Percentiles rank a stretch among this genome's conserved stretches.
These are phyloP conservation scores for Vitis vinifera DNA, from an alignment of 164 flowering plant species.

Conservation along the genomic window DNA sequence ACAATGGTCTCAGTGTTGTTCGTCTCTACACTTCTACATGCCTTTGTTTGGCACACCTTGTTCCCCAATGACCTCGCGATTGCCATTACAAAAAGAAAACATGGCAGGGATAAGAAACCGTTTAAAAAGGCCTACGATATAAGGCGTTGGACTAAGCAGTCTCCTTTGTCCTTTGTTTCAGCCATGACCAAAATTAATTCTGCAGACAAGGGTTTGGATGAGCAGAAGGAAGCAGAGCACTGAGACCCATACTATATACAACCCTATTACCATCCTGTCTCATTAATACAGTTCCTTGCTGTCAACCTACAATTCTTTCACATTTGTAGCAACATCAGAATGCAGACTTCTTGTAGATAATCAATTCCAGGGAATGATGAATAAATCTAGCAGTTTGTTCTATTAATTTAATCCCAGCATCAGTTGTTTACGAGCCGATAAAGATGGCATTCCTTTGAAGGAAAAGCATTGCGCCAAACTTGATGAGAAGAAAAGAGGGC, in stretches of 20 bases:
- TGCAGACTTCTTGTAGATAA: not conserved
- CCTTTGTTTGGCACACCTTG: slow-evolving; percentile 76
- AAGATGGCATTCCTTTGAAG: too few relatives aligned
- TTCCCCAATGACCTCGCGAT: slow-evolving; percentile 96
- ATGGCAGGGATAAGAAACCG: slow-evolving; percentile 47
- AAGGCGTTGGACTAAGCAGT: slow-evolving; percentile 79
- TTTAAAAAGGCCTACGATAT: slow-evolving; percentile 53
- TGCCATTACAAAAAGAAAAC: slow-evolving; percentile 73
- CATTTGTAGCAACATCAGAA: not conserved
- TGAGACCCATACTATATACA: not conserved
- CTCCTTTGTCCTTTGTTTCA: slow-evolving; percentile 44
- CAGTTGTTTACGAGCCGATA: too few relatives aligned
- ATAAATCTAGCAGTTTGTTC: not conserved
- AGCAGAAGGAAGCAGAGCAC: slow-evolving; percentile 16
- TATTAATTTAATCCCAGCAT: too few relatives aligned
- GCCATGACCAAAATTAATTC: slow-evolving; percentile 38
- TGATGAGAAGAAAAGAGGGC: too few relatives aligned
- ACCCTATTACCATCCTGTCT: too few relatives aligned
- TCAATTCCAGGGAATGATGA: not conserved
- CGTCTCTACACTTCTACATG: slow-evolving; percentile 86
- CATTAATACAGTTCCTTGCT: not conserved
- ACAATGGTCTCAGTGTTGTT: slow-evolving; percentile 75
- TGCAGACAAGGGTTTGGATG: slow-evolving; percentile 26
- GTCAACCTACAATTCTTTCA: not conserved
- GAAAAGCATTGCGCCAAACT: too few relatives aligned